These are phyloP conservation scores for Edaphochlamys debaryana DNA, from an alignment of 139 green algal species.

Conservation along the genomic window DNA sequence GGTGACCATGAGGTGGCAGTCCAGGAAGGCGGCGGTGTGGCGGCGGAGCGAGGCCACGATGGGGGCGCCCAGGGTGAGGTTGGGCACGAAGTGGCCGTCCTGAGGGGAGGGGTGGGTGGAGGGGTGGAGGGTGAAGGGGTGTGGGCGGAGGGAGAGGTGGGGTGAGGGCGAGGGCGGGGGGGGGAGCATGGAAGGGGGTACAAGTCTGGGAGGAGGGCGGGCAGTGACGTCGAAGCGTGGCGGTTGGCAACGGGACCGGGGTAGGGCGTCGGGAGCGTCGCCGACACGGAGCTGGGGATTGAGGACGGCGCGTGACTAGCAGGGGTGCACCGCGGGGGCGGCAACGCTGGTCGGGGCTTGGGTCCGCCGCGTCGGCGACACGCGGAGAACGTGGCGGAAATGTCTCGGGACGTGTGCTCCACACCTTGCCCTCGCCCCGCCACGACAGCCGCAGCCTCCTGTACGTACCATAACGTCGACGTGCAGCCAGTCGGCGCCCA, in stretches of 20 bases:
- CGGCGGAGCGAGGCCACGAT: conserved; percentile 86
- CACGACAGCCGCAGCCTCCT: no score
- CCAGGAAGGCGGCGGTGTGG: conserved; percentile 85
- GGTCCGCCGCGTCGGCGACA: no score
- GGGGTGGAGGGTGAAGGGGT: not conserved
- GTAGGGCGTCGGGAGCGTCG: no score
- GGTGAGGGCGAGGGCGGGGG: not conserved
- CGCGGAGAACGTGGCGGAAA: no score
- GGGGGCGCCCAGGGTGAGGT: conserved; percentile 92
- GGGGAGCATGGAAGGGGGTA: not conserved
- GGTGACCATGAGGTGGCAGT: conserved; percentile 87
- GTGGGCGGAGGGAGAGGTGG: not conserved
- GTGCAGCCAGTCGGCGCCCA: conserved; percentile 86
- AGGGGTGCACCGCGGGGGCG: no score
- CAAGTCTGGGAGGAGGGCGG: no score
- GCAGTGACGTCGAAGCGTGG: not conserved
- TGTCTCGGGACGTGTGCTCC: no score
- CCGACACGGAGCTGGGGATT: no score
- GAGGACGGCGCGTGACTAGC: no score
- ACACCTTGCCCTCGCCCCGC: no score
- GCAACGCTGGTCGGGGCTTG: no score
- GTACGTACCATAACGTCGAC: conserved; percentile 73
- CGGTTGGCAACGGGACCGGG: not conserved
- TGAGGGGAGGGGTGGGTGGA: conserved; percentile 8
- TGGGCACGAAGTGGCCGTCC: conserved; percentile 95